Conservation (phyloP, 116 monocot species). For the Phalaenopsis hybrid region DNA sequence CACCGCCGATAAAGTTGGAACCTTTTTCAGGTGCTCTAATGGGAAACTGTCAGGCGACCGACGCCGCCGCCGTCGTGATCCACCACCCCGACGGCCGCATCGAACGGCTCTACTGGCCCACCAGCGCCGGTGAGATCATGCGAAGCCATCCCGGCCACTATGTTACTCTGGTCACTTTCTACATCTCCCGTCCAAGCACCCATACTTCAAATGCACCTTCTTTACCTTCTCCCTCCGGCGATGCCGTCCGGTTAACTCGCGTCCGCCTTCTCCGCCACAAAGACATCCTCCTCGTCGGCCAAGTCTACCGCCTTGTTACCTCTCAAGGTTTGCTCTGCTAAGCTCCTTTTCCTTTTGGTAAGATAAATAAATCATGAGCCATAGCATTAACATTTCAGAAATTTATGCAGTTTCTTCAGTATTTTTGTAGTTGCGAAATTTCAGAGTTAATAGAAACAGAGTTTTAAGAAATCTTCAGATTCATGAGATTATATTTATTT, state of each 20-base stretch:
- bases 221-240: neutral
- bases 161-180: constrained; percentile 11
- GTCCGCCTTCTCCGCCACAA: constrained; percentile 11
- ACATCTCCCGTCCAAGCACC: neutral
- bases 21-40: neutral
- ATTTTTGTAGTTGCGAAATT: too few species aligned
- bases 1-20: neutral
- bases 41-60: constrained; percentile 19
- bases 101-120: constrained; percentile 16
- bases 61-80: constrained; percentile 13
- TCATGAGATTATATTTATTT: too few species aligned
- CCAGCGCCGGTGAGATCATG: constrained; percentile 14
- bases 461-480: too few species aligned
- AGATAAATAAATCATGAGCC: neutral
- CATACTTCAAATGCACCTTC: neutral
- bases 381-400: too few species aligned
- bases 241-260: constrained; percentile 9
- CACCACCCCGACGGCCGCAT: constrained; percentile 13
- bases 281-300: constrained; percentile 17
- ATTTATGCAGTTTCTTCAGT: too few species aligned
- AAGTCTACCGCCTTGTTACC: constrained; percentile 17
- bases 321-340: constrained; percentile 8
- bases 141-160: constrained; percentile 18
- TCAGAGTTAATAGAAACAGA: too few species aligned
- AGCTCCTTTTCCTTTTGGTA: too few species aligned